Evolutionary conservation across 1,139 yeast genomes (phyloP), one percentile per base, ranked within the genome.

Genomic region (Yamadazyma dushanensis): DNA sequence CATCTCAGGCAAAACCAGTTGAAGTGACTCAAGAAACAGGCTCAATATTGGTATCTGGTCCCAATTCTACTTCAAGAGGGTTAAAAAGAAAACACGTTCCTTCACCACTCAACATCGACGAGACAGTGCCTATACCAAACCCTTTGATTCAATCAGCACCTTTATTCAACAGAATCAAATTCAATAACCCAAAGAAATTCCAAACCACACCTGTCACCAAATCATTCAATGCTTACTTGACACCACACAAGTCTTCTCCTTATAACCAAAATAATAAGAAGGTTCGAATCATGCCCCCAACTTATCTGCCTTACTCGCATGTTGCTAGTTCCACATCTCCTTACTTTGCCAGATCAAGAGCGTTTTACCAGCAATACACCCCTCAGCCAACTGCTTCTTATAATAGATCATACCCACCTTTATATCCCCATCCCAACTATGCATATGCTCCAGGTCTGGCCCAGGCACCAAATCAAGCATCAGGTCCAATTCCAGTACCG

Each of bases 11-110:
- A 18, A 16, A 35, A 21, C 21, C 8, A 2, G 3, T 9, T 13
- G 25, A 17, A 14, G 19, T 16, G 13, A 16, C 10, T 18, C 17
- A 13, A 17, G 18, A 15, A 4, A 36, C 30, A 11, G 15, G 21
- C 11, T 22, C 35, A 5, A 38, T 28, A 25, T 27, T 41, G 11
- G 27, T 36, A 3, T 29, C 44, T 8, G 36, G 45, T 1, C 13
- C 31, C 4, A 13, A 9, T 17, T 9, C 21, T 3, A 17, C 22
- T 4, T 21, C 22, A 7, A 70, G 70, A 45, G 56, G 75, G 25
- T 56, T 73, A 40, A 71, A 66, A 43, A 58, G 79, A 40, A 58
- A 57, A 22, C 68, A 68, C 36, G 60, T 70, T 3, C 79, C 79
- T 3, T 51, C 74, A 2, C 78, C 78, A 1, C 54, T 73, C 31